These are phyloP conservation scores for Acacia melanoxylon DNA, from an alignment of 306 rosid genomes.

Conservation along the genomic window DNA sequence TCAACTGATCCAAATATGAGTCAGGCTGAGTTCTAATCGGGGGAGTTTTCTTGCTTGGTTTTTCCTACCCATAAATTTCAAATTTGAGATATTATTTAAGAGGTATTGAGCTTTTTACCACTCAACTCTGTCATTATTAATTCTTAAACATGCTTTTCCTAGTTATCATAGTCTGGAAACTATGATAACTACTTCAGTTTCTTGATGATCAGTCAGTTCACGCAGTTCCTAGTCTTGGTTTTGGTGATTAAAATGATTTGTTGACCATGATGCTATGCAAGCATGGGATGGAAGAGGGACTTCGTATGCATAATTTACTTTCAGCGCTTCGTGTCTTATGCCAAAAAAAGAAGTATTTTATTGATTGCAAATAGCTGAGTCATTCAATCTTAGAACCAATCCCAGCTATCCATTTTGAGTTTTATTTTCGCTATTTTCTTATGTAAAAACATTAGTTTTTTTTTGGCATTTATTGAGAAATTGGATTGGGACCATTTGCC, in stretches of 20 bases:
- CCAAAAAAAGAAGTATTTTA: no score
- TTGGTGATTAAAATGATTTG: background rate
- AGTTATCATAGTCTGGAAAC: constrained; percentile 17
- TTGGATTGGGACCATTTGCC: no score
- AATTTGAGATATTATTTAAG: background rate
- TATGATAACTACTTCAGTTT: constrained; percentile 20
- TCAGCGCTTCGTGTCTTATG: background rate
- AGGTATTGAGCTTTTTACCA: background rate
- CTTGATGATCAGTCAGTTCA: constrained; percentile 18
- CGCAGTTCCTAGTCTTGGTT: background rate
- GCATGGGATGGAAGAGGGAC: constrained; percentile 12
- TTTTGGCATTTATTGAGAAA: no score
- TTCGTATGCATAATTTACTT: background rate
- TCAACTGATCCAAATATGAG: background rate
- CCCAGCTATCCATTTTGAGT: no score
- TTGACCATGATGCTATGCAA: constrained; percentile 1
- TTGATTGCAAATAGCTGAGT: no score
- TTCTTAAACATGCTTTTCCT: constrained; percentile 11
- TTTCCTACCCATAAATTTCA: background rate
- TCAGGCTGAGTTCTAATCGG: background rate
- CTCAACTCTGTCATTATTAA: background rate
- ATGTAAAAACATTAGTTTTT: no score
- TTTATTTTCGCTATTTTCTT: no score
- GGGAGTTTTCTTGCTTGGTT: background rate
- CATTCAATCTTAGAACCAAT: no score